phyloP scores from a whole-genome alignment of 768 basidiomycete genomes.

The Leucosporidium yakuticum region DNA sequence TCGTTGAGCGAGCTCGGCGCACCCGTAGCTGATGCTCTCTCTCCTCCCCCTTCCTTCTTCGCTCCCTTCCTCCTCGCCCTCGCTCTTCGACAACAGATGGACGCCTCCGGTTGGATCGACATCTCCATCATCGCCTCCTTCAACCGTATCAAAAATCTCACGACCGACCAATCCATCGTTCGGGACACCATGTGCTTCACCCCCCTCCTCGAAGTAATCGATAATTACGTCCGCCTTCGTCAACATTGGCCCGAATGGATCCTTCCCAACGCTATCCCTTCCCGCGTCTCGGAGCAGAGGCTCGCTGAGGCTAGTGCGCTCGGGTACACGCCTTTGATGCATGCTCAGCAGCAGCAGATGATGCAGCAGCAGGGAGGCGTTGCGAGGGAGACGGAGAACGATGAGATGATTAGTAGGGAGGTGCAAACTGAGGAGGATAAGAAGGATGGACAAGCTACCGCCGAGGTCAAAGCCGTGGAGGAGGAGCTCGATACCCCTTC shows the following conservation, averaged over 20 bases:
- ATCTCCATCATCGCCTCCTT: constrained; percentile 77
- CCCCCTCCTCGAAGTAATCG: constrained; percentile 59
- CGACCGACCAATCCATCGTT: constrained; percentile 55
- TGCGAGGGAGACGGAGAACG: too few species aligned
- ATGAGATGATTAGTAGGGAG: too few species aligned
- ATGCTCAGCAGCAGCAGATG: too few species aligned
- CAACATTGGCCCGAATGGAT: constrained; percentile 59
- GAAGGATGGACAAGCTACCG: too few species aligned
- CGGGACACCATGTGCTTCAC: constrained; percentile 65
- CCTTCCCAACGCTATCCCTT: constrained; percentile 54
- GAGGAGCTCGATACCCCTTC: too few species aligned
- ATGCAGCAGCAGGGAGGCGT: too few species aligned
- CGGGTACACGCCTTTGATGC: too few species aligned
- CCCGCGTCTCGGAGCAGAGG: background rate
- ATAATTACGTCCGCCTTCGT: constrained; percentile 51
- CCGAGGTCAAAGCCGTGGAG: too few species aligned
- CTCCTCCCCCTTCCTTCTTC: background rate
- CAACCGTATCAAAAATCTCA: constrained; percentile 69
- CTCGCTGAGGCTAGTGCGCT: too few species aligned
- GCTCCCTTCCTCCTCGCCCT: background rate
- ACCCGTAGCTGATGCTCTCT: background rate
- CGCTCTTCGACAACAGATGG: constrained; percentile 61
- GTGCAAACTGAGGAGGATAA: too few species aligned
- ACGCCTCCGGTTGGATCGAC: constrained; percentile 77
- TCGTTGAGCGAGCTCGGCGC: background rate